Conservation (phyloP, 345 rosid genomes). For the Citrus maxima region DNA sequence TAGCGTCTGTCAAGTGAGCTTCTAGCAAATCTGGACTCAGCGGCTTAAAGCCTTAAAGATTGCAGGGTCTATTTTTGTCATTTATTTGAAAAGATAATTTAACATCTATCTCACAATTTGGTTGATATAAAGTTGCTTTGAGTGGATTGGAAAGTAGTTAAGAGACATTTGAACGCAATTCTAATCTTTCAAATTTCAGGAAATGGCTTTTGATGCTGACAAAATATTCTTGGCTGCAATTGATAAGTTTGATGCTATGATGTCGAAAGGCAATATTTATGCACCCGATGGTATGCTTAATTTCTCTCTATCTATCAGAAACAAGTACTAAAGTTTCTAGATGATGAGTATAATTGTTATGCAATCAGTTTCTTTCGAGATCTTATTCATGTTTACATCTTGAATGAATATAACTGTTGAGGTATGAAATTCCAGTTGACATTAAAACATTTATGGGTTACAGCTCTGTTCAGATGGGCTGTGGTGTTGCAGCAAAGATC, state of each 20-base stretch:
- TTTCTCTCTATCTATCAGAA: background rate
- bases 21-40: background rate
- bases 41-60: background rate
- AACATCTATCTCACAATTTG: background rate
- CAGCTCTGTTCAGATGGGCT: constrained; percentile 76
- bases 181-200: constrained; percentile 36
- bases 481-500: constrained; percentile 66
- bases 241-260: constrained; percentile 67
- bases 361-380: background rate
- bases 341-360: background rate
- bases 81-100: background rate
- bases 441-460: constrained; percentile 9
- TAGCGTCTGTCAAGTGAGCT: background rate
- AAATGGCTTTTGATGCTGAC: constrained; percentile 69
- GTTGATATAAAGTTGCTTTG: background rate
- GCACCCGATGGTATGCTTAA: constrained; percentile 57
- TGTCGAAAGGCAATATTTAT: constrained; percentile 55
- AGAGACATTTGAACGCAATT: background rate
- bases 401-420: background rate
- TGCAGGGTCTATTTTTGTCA: background rate
- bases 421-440: background rate
- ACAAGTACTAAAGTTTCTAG: background rate
- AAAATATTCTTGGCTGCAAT: constrained; percentile 72
- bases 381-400: background rate
- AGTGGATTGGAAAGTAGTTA: background rate